These are phyloP conservation scores for Aspergillus persii DNA, from an alignment of 2,329 filamentous ascomycete genomes.

Conservation along the genomic window DNA sequence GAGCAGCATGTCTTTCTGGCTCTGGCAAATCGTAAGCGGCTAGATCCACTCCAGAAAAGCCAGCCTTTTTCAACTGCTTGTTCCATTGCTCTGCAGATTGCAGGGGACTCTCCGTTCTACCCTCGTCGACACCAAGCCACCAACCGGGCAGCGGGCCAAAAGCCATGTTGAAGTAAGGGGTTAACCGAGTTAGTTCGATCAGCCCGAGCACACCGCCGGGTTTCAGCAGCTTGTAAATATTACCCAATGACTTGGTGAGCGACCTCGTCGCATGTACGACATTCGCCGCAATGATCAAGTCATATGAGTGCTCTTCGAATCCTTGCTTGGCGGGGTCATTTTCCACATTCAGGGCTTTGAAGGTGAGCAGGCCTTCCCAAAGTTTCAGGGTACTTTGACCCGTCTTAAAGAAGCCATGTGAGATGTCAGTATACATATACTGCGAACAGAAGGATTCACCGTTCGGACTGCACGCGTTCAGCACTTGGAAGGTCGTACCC, in stretches of 20 bases:
- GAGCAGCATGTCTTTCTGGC: background rate
- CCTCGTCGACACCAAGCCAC: conserved; percentile 7
- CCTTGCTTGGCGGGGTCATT: conserved; percentile 25
- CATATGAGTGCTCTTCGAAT: conserved; percentile 23
- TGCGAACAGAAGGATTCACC: conserved; percentile 5
- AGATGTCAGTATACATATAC: conserved; percentile 25
- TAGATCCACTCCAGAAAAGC: conserved; percentile 7
- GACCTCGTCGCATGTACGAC: conserved; percentile 7
- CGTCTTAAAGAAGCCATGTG: conserved; percentile 21
- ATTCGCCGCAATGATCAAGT: conserved; percentile 23
- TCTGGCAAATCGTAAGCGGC: conserved; percentile 1
- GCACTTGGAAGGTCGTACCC: conserved; percentile 6
- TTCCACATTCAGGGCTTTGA: conserved; percentile 24
- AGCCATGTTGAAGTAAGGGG: conserved; percentile 3
- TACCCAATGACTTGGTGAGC: conserved; percentile 18
- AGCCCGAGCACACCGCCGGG: conserved; percentile 36
- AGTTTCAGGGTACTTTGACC: conserved; percentile 17
- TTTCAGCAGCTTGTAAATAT: conserved; percentile 21
- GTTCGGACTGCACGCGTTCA: background rate
- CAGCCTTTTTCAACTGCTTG: background rate
- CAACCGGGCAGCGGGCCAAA: conserved; percentile 7
- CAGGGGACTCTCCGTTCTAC: conserved; percentile 2
- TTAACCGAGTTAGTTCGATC: background rate
- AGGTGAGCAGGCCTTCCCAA: conserved; percentile 16
- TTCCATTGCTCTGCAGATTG: conserved; percentile 3